These are phyloP conservation scores for Eragrostis curvula DNA, from an alignment of 176 grass and related monocot genomes.

Conservation along the genomic window DNA sequence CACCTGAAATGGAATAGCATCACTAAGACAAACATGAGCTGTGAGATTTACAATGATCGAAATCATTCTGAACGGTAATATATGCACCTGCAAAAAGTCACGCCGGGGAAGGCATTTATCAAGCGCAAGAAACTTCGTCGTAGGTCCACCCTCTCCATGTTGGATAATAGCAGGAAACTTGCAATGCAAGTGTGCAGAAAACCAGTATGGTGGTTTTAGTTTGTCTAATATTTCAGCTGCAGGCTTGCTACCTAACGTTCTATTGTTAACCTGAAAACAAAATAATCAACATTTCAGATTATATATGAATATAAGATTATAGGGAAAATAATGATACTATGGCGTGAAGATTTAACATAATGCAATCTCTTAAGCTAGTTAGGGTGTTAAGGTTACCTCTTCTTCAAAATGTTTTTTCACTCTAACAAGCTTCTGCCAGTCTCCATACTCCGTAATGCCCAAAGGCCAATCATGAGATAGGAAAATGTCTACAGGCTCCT, in stretches of 20 bases:
- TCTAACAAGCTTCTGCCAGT: constrained; percentile 68
- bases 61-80: not conserved
- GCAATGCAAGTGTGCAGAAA: constrained; percentile 82
- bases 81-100: constrained; percentile 73
- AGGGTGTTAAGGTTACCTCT: constrained; percentile 52
- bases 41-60: constrained; percentile 5
- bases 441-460: constrained; percentile 93
- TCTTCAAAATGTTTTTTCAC: constrained; percentile 55
- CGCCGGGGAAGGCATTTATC: constrained; percentile 83
- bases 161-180: constrained; percentile 79
- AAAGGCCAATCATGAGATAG: constrained; percentile 98
- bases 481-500: constrained; percentile 91
- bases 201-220: constrained; percentile 83
- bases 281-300: not conserved
- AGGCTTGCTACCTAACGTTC: constrained; percentile 72
- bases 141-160: constrained; percentile 66
- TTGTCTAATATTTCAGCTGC: constrained; percentile 82
- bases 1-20: constrained; percentile 60
- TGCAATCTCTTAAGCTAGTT: constrained; percentile 12
- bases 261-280: constrained; percentile 63
- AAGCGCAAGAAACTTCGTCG: constrained; percentile 86
- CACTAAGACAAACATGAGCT: constrained; percentile 28
- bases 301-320: constrained; percentile 7
- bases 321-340: not conserved
- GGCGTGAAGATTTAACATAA: not conserved